Evolutionary conservation across 2,329 filamentous ascomycete genomes (phyloP), one percentile per base, ranked within the genome.

Genomic region (Microdochium bolleyi): DNA sequence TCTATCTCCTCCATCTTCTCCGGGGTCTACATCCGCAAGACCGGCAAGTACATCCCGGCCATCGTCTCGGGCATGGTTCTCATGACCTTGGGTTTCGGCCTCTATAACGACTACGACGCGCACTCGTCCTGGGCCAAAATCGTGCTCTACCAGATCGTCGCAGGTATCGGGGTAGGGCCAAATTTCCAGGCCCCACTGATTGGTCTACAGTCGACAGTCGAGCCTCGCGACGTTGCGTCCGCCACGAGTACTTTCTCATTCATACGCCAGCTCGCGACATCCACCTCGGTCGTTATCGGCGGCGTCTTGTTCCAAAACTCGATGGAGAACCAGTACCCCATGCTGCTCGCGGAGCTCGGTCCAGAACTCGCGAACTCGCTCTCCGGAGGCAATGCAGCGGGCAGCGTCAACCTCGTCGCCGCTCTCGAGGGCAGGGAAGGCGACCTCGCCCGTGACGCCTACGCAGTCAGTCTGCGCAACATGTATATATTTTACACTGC

Each of bases 271-370:
- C 71, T 91, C 2, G 84, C 83, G 10, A 88, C 83, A 0, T 78
- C 83, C 2, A 78, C 85, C 21, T 84, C 83, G 0, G 78, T 90
- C 51, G 86, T 89, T 1, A 74, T 91, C 38, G 88, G 88, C 24
- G 83, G 86, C n/a, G 86, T 89, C 48, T 78, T 92, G 37, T 91
- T 92, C 70, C 84, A 89, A 68, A 91, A 92, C 64, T 72, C 78
- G 54, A 88, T 90, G 83, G 70, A 81, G 57, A 73, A 72, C 49
- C 78, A 82, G 58, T 72, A 76, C 25, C 61, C 69, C 3, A 61
- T 63, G 9, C 74, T 88, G 27, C 66, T 70, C 22, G 60, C 68
- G 27, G 67, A 76, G 3, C 73, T 88, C 0, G 78, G 78, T 0
- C 68, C 72, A 0, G 60, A 75, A 37, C 64, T 72, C 1, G 74